Evolutionary conservation across 331 rosid species (phyloP).

Genomic region (Quercus phellos): DNA sequence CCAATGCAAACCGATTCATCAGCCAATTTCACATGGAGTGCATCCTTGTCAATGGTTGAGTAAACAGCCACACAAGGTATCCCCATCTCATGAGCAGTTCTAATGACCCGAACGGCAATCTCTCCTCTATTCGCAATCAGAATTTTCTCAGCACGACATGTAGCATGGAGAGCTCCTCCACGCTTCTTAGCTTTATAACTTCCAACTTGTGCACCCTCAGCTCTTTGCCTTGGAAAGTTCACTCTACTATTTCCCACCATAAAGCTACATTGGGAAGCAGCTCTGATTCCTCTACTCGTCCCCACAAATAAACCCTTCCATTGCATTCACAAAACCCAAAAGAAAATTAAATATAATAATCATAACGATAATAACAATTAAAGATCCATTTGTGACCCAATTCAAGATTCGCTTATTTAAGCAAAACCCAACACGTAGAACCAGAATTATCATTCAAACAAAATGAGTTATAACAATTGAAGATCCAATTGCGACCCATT

Average conservation of each 20-base stretch:
- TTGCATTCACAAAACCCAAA: constrained; percentile 1
- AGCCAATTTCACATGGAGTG: constrained; percentile 84
- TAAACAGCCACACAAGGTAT: constrained; percentile 75
- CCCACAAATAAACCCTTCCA: constrained; percentile 58
- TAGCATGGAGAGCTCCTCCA: constrained; percentile 30
- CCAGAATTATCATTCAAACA: background rate
- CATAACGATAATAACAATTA: too few relatives aligned
- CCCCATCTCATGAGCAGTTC: constrained; percentile 96
- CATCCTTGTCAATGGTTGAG: constrained; percentile 61
- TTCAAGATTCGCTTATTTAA: background rate
- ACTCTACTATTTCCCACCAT: constrained; percentile 43
- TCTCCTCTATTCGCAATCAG: constrained; percentile 90
- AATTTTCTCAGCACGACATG: constrained; percentile 54
- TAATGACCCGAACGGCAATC: constrained; percentile 89
- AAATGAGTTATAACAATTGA: background rate
- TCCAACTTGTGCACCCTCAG: constrained; percentile 29
- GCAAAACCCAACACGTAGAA: background rate
- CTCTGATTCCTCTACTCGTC: constrained; percentile 41
- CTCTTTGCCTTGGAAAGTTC: constrained; percentile 48
- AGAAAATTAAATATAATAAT: too few relatives aligned
- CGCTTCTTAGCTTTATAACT: constrained; percentile 27
- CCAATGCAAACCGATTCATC: constrained; percentile 83
- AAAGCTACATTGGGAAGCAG: constrained; percentile 69
- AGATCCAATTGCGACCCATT: background rate
- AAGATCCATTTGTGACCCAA: background rate